Evolutionary conservation across 2,329 filamentous ascomycete genomes (phyloP), one percentile per base, ranked within the genome.

Genomic region (Penicillium palitans): DNA sequence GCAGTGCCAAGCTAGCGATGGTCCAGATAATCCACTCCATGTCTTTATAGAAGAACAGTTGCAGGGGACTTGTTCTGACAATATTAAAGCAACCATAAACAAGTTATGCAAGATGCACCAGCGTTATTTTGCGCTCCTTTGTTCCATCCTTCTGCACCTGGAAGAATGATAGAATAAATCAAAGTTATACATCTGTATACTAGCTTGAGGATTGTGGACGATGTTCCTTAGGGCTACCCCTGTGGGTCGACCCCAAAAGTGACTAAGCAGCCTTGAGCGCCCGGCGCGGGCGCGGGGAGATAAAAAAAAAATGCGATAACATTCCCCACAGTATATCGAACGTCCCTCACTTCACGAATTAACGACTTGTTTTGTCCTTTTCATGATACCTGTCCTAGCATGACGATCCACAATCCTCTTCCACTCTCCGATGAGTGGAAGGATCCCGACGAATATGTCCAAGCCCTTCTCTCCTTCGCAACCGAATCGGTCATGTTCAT

Each of bases 401-500:
- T 84, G 78, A 78, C 79, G 27, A 80, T 79, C 39, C 75, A 78
- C 15, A 69, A 70, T 7, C 76, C 80, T 49, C 81, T 96, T 25
- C 92, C 92, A 1, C 84, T 90, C 69, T 81, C 84, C 37, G 81
- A 86, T 52, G 84, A 85, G 67, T 97, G 93, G 79, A 72, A 79
- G 27, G 85, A 84, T 47, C 78, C 86, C 12, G 90, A 96, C 48
- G 84, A 86, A 57, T 98, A 96, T 74, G 83, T 96, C 51, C 81
- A 90, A 25, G 87, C 87, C 29, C 84, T 97, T 17, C 81, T 98
- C 25, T 74, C 86, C 17, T 96, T 97, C 69, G 84, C 87, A 3
- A 86, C 87, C 8, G 86, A 85, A 3, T 90, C 89, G 46, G 84
- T 87, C 54, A 80, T 91, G 2, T 91, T 97, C 66, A 89, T 90